Evolutionary conservation across 176 grass and related monocot genomes (phyloP), one percentile per base, ranked within the genome.

Genomic region (Aegilops bicornis): DNA sequence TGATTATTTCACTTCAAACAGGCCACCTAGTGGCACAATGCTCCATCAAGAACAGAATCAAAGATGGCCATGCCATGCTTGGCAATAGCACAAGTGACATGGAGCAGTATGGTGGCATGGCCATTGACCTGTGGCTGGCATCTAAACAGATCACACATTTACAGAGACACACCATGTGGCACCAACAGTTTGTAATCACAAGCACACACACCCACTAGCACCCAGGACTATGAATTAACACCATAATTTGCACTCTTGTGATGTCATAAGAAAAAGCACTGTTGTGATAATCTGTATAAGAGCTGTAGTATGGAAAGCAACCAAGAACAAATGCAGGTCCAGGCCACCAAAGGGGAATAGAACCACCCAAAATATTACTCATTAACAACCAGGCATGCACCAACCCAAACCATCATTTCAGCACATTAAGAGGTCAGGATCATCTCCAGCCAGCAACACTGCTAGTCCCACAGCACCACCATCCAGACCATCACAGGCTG

Each of bases 371-470:
- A 58, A 58, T 7, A 22, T 27, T 27, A 27, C 1, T 27, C 27
- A 33, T 45, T 42, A 42, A 89, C 86, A 88, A 62, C 68, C 7
- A 83, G 7, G 17, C 7, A 40, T 87, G 82, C 78, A 95, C 88
- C 36, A 39, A 39, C 36, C 40, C 40, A 86, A 86, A 91, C 78
- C 77, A 95, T 90, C 84, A 89, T 79, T 42, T 85, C 72, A 89
- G 87, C 78, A 73, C 83, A 85, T 84, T 70, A 73, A 84, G 19
- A 76, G 24, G 73, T 31, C 24, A 19, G 43, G 83, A 69, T 52
- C 73, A 78, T 73, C 78, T 79, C 79, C 81, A 73, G 61, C 85
- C 63, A 45, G 31, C 25, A 1, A 15, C 0, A 30, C 63, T 83
- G 61, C 89, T 43, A 43, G 42, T 81, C 64, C 40, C 65, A 48